These are phyloP conservation scores for Holtermanniella nyarrowii DNA, from an alignment of 768 basidiomycete genomes.

Conservation along the genomic window DNA sequence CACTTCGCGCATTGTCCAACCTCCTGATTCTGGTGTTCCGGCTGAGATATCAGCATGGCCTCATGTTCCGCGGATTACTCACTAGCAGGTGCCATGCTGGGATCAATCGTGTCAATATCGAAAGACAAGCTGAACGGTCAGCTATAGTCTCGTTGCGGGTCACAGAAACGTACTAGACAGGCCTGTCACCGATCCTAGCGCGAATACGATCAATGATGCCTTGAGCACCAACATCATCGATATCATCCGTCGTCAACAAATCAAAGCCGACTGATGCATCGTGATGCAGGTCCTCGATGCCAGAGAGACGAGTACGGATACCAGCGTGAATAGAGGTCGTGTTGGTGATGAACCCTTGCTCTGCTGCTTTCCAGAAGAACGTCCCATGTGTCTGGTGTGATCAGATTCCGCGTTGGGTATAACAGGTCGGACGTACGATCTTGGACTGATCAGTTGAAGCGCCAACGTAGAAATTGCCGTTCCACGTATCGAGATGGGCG, in stretches of 20 bases:
- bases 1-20: conserved; percentile 39
- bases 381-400: conserved; percentile 55
- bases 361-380: conserved; percentile 64
- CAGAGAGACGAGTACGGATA: conserved; percentile 62
- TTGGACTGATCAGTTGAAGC: conserved; percentile 46
- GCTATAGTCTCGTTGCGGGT: no score
- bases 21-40: conserved; percentile 12
- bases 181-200: conserved; percentile 57
- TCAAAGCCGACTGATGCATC: conserved; percentile 65
- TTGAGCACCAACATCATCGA: conserved; percentile 63
- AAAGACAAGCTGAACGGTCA: conserved; percentile 36
- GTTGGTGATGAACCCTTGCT: conserved; percentile 63
- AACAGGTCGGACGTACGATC: conserved; percentile 35
- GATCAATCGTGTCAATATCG: conserved; percentile 28
- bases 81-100: conserved; percentile 16
- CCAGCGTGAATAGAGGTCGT: conserved; percentile 64
- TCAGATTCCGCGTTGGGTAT: neutral
- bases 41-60: neutral
- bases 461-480: conserved; percentile 41
- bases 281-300: conserved; percentile 51
- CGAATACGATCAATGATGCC: conserved; percentile 62
- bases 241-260: conserved; percentile 65
- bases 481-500: conserved; percentile 60
- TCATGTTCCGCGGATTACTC: neutral
- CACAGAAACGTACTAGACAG: conserved; percentile 48